These are phyloP conservation scores for Chlorella variabilis DNA, from an alignment of 163 green algal species.

Conservation along the genomic window DNA sequence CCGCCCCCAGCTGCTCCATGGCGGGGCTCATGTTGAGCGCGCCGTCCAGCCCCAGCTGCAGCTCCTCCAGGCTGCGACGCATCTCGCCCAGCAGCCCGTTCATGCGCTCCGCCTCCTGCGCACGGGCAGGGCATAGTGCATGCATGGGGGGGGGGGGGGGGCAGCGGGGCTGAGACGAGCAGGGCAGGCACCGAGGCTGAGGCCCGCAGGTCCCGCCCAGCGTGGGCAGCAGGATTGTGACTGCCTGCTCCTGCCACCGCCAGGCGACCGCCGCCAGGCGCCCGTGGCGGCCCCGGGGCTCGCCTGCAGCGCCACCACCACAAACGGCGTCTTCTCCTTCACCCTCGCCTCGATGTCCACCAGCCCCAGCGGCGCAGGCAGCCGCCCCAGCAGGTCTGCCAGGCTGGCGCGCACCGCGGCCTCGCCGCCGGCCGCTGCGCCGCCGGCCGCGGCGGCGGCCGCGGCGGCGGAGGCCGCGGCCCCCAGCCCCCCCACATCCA, in stretches of 20 bases:
- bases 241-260: too few species aligned
- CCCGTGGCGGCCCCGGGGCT: not conserved
- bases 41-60: constrained; percentile 87
- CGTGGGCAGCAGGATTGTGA: too few species aligned
- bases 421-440: constrained; percentile 48
- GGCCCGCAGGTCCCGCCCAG: too few species aligned
- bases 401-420: constrained; percentile 49
- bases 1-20: constrained; percentile 84
- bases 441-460: constrained; percentile 52
- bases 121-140: too few species aligned
- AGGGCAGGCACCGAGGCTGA: too few species aligned
- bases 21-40: constrained; percentile 89
- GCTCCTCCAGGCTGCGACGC: constrained; percentile 85
- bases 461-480: not conserved
- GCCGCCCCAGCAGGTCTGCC: constrained; percentile 68
- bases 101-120: constrained; percentile 80
- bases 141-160: too few species aligned
- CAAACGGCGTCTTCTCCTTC: constrained; percentile 87
- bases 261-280: too few species aligned
- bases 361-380: constrained; percentile 85
- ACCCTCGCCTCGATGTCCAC: constrained; percentile 84
- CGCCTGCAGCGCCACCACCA: constrained; percentile 81
- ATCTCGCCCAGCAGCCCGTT: constrained; percentile 86
- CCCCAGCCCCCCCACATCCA: constrained; percentile 58
- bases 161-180: too few species aligned